Conservation (phyloP, 2,329 filamentous ascomycete species). For the Verticillium isaacii region DNA sequence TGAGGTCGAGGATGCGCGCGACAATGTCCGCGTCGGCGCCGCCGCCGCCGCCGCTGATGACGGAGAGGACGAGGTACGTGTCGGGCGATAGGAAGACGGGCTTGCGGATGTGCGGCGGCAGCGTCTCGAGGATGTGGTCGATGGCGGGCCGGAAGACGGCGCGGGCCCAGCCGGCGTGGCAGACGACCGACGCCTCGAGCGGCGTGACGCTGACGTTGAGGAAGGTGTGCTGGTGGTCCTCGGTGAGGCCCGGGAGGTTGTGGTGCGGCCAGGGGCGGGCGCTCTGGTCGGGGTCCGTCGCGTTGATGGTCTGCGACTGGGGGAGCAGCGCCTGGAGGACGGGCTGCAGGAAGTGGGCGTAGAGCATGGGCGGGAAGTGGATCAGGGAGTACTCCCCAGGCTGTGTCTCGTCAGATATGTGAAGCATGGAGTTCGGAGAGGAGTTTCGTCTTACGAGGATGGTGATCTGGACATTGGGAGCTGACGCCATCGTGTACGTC, state of each 20-base stretch:
- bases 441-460: slow-evolving; percentile 43
- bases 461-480: slow-evolving; percentile 53
- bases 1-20: slow-evolving; percentile 85
- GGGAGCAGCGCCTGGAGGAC: slow-evolving; percentile 83
- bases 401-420: slow-evolving; percentile 40
- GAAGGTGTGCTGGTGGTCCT: slow-evolving; percentile 66
- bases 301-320: slow-evolving; percentile 39
- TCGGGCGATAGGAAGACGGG: slow-evolving; percentile 73
- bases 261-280: slow-evolving; percentile 27
- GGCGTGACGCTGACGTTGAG: slow-evolving; percentile 92
- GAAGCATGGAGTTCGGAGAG: not conserved
- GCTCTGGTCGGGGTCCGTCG: slow-evolving; percentile 3
- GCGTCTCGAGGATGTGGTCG: slow-evolving; percentile 47
- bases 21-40: slow-evolving; percentile 75
- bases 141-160: slow-evolving; percentile 70
- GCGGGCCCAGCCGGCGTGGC: slow-evolving; percentile 68
- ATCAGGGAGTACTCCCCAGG: slow-evolving; percentile 83
- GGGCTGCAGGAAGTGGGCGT: slow-evolving; percentile 75
- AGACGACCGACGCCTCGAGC: slow-evolving; percentile 88
- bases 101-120: slow-evolving; percentile 49
- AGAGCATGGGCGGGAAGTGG: slow-evolving; percentile 78
- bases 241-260: slow-evolving; percentile 40
- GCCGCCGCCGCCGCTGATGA: slow-evolving; percentile 61
- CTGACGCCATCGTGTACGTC: slow-evolving; percentile 13
- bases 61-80: slow-evolving; percentile 82